phyloP scores from a whole-genome alignment of 2,329 filamentous ascomycete species.

The Lachnellula occidentalis region DNA sequence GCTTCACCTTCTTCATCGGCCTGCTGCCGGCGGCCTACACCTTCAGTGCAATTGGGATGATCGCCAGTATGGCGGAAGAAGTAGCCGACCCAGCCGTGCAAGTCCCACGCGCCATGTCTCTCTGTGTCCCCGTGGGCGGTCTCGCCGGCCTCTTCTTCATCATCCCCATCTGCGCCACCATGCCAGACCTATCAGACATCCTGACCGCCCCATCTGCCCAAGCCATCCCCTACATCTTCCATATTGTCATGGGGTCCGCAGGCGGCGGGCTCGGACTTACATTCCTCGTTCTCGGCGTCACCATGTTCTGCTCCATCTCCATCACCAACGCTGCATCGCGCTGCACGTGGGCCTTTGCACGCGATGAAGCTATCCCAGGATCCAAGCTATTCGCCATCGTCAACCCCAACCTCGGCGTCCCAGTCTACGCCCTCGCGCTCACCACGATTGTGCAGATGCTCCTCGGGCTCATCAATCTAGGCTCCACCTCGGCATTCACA shows the following conservation, averaged over 20 bases:
- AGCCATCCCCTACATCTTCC: conserved; percentile 46
- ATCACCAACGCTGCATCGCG: conserved; percentile 49
- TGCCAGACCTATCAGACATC: conserved; percentile 42
- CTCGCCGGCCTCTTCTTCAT: conserved; percentile 46
- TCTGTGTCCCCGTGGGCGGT: conserved; percentile 44
- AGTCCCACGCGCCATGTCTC: conserved; percentile 42
- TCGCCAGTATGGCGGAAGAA: conserved; percentile 58
- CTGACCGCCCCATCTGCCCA: conserved; percentile 41
- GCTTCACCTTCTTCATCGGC: conserved; percentile 58
- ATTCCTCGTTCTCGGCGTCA: conserved; percentile 45
- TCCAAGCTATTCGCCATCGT: conserved; percentile 56
- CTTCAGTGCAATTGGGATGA: conserved; percentile 57
- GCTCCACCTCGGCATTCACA: conserved; percentile 62
- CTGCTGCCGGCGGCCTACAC: conserved; percentile 53
- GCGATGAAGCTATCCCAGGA: conserved; percentile 62
- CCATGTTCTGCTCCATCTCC: conserved; percentile 48
- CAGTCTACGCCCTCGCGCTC: conserved; percentile 59
- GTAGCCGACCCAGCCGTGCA: conserved; percentile 45
- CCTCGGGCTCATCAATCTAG: conserved; percentile 66
- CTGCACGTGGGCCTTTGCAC: conserved; percentile 63
- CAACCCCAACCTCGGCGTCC: conserved; percentile 55
- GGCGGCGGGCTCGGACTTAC: conserved; percentile 43
- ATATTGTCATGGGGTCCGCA: conserved; percentile 42
- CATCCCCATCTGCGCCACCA: conserved; percentile 44
- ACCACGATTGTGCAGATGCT: conserved; percentile 57